Evolutionary conservation across 495 filamentous ascomycete genomes (phyloP).

Genomic region (Oleoguttula mirabilis): DNA sequence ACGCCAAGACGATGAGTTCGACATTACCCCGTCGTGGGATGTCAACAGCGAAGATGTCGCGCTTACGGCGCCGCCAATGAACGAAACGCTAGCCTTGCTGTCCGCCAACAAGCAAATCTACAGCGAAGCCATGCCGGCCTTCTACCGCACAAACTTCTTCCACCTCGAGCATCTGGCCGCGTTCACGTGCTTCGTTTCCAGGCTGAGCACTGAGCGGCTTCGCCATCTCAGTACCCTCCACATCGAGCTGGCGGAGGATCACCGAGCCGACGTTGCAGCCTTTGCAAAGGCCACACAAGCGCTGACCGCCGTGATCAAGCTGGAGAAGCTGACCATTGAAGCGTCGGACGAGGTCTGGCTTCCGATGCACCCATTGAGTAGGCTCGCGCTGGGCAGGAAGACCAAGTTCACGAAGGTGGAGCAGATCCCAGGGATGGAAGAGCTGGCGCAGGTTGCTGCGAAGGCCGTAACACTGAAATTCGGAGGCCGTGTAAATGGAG

Average conservation of each 20-base stretch:
- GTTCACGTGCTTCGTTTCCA: not conserved
- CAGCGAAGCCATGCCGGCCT: slow-evolving; percentile 3
- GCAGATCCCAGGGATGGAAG: not conserved
- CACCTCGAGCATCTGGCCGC: not conserved
- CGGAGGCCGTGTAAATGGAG: too few species aligned
- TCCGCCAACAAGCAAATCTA: slow-evolving; percentile 4
- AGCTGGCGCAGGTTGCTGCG: not conserved
- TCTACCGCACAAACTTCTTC: slow-evolving; percentile 6
- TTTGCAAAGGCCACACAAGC: not conserved
- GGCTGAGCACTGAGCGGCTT: not conserved
- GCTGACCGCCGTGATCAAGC: not conserved
- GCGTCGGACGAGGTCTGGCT: not conserved
- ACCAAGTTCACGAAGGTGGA: not conserved
- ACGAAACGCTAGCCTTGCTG: not conserved
- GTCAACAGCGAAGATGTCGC: not conserved
- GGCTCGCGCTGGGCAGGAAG: not conserved
- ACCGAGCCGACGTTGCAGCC: not conserved
- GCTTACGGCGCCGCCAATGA: not conserved
- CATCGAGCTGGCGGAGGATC: not conserved
- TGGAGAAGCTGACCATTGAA: not conserved
- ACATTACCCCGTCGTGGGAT: not conserved
- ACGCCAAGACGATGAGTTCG: too few species aligned
- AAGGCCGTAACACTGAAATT: not conserved
- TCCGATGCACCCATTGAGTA: not conserved
- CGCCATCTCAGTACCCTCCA: not conserved